phyloP scores from a whole-genome alignment of 164 flowering plant genomes.

The Nymphaea colorata region DNA sequence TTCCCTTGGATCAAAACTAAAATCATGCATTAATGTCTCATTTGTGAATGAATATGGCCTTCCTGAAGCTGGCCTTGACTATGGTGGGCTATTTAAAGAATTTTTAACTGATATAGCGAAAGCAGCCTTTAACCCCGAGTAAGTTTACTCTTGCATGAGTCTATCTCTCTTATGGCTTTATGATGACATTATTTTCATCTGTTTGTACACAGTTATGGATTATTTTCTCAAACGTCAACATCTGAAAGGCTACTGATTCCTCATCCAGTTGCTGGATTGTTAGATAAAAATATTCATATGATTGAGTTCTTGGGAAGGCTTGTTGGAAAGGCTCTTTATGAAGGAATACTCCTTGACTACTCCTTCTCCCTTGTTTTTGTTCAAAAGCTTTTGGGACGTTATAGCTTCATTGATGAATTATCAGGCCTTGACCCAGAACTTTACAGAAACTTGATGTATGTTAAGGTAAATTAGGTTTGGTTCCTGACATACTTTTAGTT shows the following conservation, averaged over 20 bases:
- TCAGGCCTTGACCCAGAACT: conserved; percentile 96
- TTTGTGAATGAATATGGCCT: conserved; percentile 97
- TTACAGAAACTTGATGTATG: conserved; percentile 84
- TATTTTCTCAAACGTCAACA: conserved; percentile 78
- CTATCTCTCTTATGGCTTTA: neutral
- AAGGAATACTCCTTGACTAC: conserved; percentile 91
- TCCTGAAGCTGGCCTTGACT: conserved; percentile 98
- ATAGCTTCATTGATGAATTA: conserved; percentile 95
- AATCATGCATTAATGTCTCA: conserved; percentile 82
- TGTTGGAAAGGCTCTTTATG: conserved; percentile 99
- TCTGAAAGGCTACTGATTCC: conserved; percentile 85
- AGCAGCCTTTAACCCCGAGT: conserved; percentile 86
- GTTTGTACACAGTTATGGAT: conserved; percentile 50
- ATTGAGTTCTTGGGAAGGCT: conserved; percentile 96
- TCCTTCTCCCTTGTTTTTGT: conserved; percentile 96
- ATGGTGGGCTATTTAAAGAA: conserved; percentile 96
- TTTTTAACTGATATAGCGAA: conserved; percentile 88
- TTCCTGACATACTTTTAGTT: neutral
- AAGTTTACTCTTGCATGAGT: conserved; percentile 17
- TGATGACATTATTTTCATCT: neutral
- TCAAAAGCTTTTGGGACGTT: conserved; percentile 95
- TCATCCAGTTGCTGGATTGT: conserved; percentile 61
- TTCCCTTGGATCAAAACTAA: conserved; percentile 69
- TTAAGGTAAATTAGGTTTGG: conserved; percentile 55
- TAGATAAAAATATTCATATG: conserved; percentile 82